Evolutionary conservation across 345 rosid genomes (phyloP), one percentile per base, ranked within the genome.

Genomic region (Lumnitzera littorea): DNA sequence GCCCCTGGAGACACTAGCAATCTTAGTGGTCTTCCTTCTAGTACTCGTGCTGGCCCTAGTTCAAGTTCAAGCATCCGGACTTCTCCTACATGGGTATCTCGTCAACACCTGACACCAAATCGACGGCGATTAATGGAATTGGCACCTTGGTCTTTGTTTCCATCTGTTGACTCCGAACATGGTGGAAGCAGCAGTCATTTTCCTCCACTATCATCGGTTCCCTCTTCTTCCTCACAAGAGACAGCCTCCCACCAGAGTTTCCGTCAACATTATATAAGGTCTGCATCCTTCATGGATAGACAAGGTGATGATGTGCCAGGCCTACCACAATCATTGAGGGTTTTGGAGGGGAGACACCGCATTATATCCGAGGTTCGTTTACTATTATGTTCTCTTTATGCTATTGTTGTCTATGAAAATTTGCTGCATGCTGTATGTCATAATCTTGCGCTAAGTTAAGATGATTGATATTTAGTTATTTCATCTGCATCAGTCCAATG

Each of bases 121-220:
- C 77, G 69, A 48, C 83, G 74, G 62, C 74, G 84, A 70, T 62
- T 67, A 58, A 51, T 84, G 8, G 96, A 88, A 61, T 65, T 80
- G 64, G 67, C 83, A 67, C 82, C 90, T 48, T 80, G 95, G 92
- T 79, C 92, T 67, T 72, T 88, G 64, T 85, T 84, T 75, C 91
- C 89, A 49, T 68, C 75, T 24, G 50, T 71, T 56, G 89, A 80
- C 60, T 64, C 85, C 50, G 94, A 76, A 49, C 61, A 83, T 71
- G 84, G 79, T 54, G 75, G 78, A 59, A 90, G 68, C 56, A 74
- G 76, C 72, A 81, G 74, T 53, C 75, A 76, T 71, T 75, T 78
- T 58, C 76, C 85, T 4, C 67, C 80, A 20, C 55, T 76, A 31
- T 67, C 91, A 47, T 70, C 89, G 43, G 87, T 81, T 55, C 77